These are phyloP conservation scores for Camellia lanceoleosa DNA, from an alignment of 148 eudicot genomes.

Conservation along the genomic window DNA sequence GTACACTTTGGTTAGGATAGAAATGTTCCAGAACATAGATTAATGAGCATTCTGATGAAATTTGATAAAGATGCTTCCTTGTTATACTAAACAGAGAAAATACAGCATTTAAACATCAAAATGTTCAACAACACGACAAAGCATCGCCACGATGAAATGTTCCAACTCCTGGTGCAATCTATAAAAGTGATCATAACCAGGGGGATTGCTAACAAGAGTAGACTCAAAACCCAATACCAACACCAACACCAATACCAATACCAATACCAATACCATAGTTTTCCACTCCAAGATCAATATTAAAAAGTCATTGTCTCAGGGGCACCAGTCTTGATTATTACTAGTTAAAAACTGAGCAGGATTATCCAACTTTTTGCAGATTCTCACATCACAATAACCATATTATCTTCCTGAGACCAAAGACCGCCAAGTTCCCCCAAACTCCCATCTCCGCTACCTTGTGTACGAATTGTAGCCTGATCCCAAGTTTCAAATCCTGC, in stretches of 20 bases:
- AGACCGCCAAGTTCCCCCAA: constrained; percentile 19
- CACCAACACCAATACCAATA: neutral
- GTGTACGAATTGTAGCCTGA: constrained; percentile 16
- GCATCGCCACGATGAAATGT: neutral
- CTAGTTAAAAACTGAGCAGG: constrained; percentile 15
- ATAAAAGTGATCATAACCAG: constrained; percentile 22
- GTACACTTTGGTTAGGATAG: too few species aligned
- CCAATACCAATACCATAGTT: neutral
- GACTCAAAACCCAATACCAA: neutral
- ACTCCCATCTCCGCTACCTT: constrained; percentile 25
- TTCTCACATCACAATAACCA: constrained; percentile 13
- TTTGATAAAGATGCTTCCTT: too few species aligned
- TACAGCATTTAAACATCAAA: too few species aligned
- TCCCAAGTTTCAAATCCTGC: constrained; percentile 23
- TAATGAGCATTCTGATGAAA: too few species aligned
- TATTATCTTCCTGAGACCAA: constrained; percentile 22
- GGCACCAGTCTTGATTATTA: constrained; percentile 21
- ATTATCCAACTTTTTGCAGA: neutral
- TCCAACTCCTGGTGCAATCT: constrained; percentile 26
- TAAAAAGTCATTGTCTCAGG: constrained; percentile 54
- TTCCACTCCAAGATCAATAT: constrained; percentile 39
- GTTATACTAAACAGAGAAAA: too few species aligned
- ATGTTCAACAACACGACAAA: too few species aligned
- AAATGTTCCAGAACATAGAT: too few species aligned
- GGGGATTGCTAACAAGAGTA: neutral